Conservation (phyloP, 805 yeast genomes). For the Cyberlindnera xishuangbannaensis region DNA sequence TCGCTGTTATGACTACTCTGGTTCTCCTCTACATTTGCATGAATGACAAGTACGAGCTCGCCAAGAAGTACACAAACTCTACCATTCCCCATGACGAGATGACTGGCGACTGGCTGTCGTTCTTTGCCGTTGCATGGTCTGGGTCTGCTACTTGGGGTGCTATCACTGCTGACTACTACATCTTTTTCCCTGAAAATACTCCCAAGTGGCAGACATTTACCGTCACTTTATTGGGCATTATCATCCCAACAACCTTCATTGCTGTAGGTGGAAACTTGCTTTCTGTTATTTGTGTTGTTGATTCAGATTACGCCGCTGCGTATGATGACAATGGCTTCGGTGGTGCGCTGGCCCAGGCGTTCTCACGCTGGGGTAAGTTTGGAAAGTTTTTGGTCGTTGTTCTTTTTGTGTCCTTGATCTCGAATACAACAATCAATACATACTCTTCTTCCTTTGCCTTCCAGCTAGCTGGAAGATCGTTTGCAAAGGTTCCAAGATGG, state of each 20-base stretch:
- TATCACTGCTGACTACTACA: slow-evolving; percentile 77
- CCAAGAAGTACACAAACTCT: slow-evolving; percentile 29
- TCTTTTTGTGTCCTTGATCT: slow-evolving; percentile 68
- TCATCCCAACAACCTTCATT: slow-evolving; percentile 69
- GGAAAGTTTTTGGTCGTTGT: slow-evolving; percentile 72
- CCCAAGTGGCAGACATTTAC: slow-evolving; percentile 47
- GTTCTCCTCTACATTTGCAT: slow-evolving; percentile 60
- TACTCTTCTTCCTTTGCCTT: slow-evolving; percentile 76
- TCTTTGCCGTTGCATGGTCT: slow-evolving; percentile 68
- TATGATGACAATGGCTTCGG: slow-evolving; percentile 65
- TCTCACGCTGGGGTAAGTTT: slow-evolving; percentile 63
- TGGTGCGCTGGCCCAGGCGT: slow-evolving; percentile 62
- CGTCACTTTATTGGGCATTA: slow-evolving; percentile 61
- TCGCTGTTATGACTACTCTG: slow-evolving; percentile 66
- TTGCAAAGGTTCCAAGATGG: slow-evolving; percentile 72
- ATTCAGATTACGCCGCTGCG: slow-evolving; percentile 50
- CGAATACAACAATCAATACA: slow-evolving; percentile 74
- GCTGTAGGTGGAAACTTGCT: slow-evolving; percentile 63
- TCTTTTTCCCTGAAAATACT: slow-evolving; percentile 69
- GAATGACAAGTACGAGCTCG: slow-evolving; percentile 38
- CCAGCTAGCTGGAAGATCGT: slow-evolving; percentile 51
- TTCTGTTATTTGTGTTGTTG: slow-evolving; percentile 56
- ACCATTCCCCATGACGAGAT: slow-evolving; percentile 33
- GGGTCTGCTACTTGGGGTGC: slow-evolving; percentile 89
- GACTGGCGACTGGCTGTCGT: slow-evolving; percentile 66